Percentiles rank a stretch among this genome's conserved stretches.
Conservation (phyloP, 441 rosid genomes). For the Arabidopsis hybrid region DNA sequence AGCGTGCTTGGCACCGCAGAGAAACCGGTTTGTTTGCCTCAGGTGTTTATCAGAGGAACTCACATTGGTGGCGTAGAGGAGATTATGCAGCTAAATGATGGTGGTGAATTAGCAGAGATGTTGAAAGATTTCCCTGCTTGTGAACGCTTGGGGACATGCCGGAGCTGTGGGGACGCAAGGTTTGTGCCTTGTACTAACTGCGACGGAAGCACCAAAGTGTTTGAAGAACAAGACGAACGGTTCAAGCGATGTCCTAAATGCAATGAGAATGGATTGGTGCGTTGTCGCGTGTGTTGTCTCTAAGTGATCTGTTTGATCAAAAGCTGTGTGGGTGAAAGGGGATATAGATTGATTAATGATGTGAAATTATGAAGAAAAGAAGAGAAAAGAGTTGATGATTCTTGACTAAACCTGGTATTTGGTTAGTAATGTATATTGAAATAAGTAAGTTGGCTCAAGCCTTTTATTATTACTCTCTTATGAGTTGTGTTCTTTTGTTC, state of each 20-base stretch:
- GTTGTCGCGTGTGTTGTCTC: slow-evolving; percentile 73
- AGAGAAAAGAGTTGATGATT: slow-evolving; percentile 34
- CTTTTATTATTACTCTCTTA: slow-evolving; percentile 17
- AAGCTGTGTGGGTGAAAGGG: slow-evolving; percentile 25
- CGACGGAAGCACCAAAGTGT: slow-evolving; percentile 83
- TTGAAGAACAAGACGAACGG: slow-evolving; percentile 59
- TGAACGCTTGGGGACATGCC: slow-evolving; percentile 56
- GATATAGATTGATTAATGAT: slow-evolving; percentile 25
- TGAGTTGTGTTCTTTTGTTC: slow-evolving; percentile 27
- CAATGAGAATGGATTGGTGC: slow-evolving; percentile 87
- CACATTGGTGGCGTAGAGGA: slow-evolving; percentile 85
- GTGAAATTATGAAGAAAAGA: slow-evolving; percentile 21
- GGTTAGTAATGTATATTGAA: slow-evolving; percentile 39
- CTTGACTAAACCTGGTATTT: slow-evolving; percentile 27
- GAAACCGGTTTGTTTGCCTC: slow-evolving; percentile 67
- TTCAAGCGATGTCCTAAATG: slow-evolving; percentile 73
- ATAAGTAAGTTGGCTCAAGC: slow-evolving; percentile 39
- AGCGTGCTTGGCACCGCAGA: slow-evolving; percentile 46
- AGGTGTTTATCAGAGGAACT: slow-evolving; percentile 69
- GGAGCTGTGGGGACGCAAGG: slow-evolving; percentile 84
- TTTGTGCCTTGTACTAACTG: slow-evolving; percentile 79
- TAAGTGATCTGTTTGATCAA: slow-evolving; percentile 30
- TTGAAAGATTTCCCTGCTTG: slow-evolving; percentile 63
- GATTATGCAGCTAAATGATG: slow-evolving; percentile 76
- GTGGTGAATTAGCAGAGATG: slow-evolving; percentile 71